Base-by-base conservation (phyloP, 345 rosid species). In the Syzygium grande region DNA sequence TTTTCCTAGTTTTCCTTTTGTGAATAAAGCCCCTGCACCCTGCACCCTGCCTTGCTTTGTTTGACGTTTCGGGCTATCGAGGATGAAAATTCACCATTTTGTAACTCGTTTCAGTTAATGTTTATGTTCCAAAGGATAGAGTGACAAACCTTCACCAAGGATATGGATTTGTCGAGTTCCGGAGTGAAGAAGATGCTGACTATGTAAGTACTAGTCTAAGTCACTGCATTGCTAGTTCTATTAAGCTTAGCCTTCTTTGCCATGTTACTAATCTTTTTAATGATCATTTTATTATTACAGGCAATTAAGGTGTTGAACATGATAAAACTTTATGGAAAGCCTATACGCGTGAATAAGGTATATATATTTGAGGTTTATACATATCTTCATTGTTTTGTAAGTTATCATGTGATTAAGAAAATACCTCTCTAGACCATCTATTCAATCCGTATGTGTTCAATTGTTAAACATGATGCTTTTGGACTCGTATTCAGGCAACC, bases 121-220 rank as follows among this genome's bases (percentile, higher is more conserved):
- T 98, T 15, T 96, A 98, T 90, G 99, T 97, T 27, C 99, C 98
- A 1, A 98, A 98, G 90, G 99, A 98, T 90, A 96, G 99, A 87
- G 99, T 98, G 87, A 98, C 99, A 16, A 96, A 96, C 89, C 95
- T 93, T 92, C 99, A 98, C 89, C 99, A 95, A 92, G 94, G 95
- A 46, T 98, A 97, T 89, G 98, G 99, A 55, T 96, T 98, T 87
- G 95, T 97, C 3, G 99, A 97, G 84, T 97, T 96, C 65, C 93
- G 99, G 54, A 96, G 99, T 9, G 99, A 97, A 90, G 99, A 98
- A 90, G 98, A 98, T 93, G 98, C 99, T 89, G 99, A 98, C 87
- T 98, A 97, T 92, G 99, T 94, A 88, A 93, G 94, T 86, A 2
- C 51, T 91, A 3, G 61, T 41, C 73, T 38, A 29, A 53, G 41